Evolutionary conservation across 2,329 filamentous ascomycete genomes (phyloP).

Genomic region (Fusarium siculi): DNA sequence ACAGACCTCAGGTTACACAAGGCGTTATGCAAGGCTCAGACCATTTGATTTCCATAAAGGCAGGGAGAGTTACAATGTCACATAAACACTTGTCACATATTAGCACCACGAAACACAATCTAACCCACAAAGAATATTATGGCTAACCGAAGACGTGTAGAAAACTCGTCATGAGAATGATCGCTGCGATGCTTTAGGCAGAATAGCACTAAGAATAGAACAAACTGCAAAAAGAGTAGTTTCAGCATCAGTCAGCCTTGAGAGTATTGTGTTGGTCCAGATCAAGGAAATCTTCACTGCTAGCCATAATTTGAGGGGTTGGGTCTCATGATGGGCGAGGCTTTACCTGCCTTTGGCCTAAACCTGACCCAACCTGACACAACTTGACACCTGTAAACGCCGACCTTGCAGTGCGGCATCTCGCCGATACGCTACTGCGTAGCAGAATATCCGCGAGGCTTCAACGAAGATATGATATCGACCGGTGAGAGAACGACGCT

Average conservation of each 20-base stretch:
- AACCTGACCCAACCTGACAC: not conserved
- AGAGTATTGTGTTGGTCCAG: not conserved
- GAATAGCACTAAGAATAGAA: not conserved
- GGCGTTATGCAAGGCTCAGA: not conserved
- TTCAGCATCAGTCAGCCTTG: not conserved
- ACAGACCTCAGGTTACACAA: not conserved
- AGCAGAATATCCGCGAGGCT: too few species aligned
- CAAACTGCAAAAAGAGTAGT: not conserved
- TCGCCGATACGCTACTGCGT: not conserved
- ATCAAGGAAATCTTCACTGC: not conserved
- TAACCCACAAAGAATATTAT: not conserved
- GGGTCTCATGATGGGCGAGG: not conserved
- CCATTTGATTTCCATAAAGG: not conserved
- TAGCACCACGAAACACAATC: not conserved
- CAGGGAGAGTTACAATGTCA: not conserved
- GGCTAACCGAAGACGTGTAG: not conserved
- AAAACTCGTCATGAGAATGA: not conserved
- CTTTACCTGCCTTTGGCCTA: not conserved
- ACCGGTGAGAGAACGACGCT: not conserved
- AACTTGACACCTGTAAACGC: not conserved
- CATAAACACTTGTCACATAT: not conserved
- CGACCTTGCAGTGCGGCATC: not conserved
- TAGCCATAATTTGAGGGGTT: not conserved
- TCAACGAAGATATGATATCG: not conserved
- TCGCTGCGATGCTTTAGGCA: not conserved